phyloP scores from a whole-genome alignment of 768 basidiomycete species.

The Mycena alexandri region DNA sequence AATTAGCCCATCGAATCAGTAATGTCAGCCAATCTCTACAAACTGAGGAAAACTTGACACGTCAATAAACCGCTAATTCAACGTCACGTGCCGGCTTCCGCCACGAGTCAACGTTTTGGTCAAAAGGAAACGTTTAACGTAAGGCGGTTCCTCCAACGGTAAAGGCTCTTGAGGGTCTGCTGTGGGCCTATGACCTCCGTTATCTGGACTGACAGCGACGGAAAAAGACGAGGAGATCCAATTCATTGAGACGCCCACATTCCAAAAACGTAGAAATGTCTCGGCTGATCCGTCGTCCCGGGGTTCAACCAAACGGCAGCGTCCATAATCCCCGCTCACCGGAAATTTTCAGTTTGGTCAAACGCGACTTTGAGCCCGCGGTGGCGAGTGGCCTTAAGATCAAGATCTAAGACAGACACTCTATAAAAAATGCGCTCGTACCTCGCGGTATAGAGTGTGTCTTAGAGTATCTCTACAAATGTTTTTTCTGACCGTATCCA shows the following conservation, averaged over 20 bases:
- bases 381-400: slow-evolving; percentile 13
- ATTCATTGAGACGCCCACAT: slow-evolving; percentile 18
- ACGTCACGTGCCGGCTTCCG: no score
- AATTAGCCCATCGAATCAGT: no score
- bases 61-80: no score
- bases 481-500: not conserved
- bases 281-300: slow-evolving; percentile 17
- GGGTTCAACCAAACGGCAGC: slow-evolving; percentile 15
- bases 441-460: no score
- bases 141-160: no score
- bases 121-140: no score
- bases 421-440: no score
- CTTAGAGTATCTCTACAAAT: not conserved
- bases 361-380: slow-evolving; percentile 29
- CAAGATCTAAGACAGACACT: no score
- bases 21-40: no score
- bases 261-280: slow-evolving; percentile 7
- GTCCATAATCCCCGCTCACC: not conserved
- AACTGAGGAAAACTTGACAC: no score
- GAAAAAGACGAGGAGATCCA: slow-evolving; percentile 12
- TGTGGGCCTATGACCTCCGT: slow-evolving; percentile 9
- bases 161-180: no score
- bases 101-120: no score
- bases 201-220: slow-evolving; percentile 33
- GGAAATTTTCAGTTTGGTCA: slow-evolving; percentile 19